Evolutionary conservation across 495 filamentous ascomycete species (phyloP).

Genomic region (Lichina pygmaea): DNA sequence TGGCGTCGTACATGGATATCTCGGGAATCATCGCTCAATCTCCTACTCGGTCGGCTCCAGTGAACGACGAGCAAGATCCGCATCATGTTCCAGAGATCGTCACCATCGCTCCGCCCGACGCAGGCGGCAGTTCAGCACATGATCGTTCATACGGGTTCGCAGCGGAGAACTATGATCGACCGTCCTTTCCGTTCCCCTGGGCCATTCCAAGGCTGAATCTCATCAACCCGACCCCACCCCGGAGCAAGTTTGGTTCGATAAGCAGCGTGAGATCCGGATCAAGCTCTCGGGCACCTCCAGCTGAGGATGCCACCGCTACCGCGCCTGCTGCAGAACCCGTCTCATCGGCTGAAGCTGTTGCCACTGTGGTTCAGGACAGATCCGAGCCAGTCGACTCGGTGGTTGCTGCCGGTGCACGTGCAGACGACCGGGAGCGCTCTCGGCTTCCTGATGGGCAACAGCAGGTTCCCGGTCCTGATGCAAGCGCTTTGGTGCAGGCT

Average conservation of each 20-base stretch:
- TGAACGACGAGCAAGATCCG: slow-evolving; percentile 5
- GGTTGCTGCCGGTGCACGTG: no score
- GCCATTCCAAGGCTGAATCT: slow-evolving; percentile 19
- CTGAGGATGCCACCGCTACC: no score
- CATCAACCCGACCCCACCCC: slow-evolving; percentile 24
- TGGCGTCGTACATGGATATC: slow-evolving; percentile 8
- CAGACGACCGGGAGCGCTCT: no score
- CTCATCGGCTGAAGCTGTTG: background rate
- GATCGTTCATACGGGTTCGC: slow-evolving; percentile 5
- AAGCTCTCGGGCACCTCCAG: background rate
- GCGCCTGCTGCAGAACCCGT: no score
- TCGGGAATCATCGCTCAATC: slow-evolving; percentile 6
- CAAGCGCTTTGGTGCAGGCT: no score
- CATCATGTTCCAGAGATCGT: slow-evolving; percentile 5
- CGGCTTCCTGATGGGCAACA: no score
- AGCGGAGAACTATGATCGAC: no score
- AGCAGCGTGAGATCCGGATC: slow-evolving; percentile 7
- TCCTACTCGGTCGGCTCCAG: slow-evolving; percentile 2
- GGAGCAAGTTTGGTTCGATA: slow-evolving; percentile 17
- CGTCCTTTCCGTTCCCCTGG: slow-evolving; percentile 14
- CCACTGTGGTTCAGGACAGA: slow-evolving; percentile 2
- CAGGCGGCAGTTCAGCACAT: slow-evolving; percentile 1
- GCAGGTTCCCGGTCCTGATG: no score
- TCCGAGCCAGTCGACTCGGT: no score
- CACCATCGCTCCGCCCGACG: slow-evolving; percentile 6